phyloP scores from a whole-genome alignment of 2,329 filamentous ascomycete genomes.

The Coniella vitis region DNA sequence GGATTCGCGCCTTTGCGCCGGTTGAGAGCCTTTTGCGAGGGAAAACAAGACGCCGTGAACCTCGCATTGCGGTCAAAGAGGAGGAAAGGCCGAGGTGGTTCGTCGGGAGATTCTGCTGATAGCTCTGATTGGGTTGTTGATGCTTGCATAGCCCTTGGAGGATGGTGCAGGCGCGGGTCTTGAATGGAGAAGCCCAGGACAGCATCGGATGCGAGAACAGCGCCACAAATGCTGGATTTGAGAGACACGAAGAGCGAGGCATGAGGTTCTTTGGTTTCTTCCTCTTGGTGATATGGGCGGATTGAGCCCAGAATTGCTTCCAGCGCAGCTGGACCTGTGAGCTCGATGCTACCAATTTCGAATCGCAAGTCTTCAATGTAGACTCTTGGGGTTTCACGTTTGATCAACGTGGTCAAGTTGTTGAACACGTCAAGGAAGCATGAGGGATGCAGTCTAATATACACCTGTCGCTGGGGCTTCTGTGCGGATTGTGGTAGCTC shows the following conservation, averaged over 20 bases:
- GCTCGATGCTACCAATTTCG: conserved; percentile 54
- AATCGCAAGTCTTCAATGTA: conserved; percentile 63
- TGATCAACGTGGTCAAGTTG: conserved; percentile 50
- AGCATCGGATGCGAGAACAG: conserved; percentile 61
- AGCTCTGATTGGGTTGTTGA: not conserved
- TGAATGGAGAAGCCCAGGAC: conserved; percentile 65
- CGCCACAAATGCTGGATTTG: conserved; percentile 57
- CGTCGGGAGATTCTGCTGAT: conserved; percentile 37
- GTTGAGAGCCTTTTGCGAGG: conserved; percentile 77
- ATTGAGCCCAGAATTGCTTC: conserved; percentile 69
- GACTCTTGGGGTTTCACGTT: conserved; percentile 54
- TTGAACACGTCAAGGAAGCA: conserved; percentile 66
- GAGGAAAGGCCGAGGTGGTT: conserved; percentile 29
- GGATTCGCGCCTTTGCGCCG: conserved; percentile 59
- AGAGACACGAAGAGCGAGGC: conserved; percentile 45
- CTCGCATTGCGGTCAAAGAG: conserved; percentile 66
- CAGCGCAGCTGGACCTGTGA: conserved; percentile 64
- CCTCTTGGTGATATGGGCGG: conserved; percentile 37
- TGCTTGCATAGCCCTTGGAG: conserved; percentile 51
- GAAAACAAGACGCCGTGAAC: conserved; percentile 55
- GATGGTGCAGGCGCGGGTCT: conserved; percentile 76
- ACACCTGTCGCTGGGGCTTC: conserved; percentile 37
- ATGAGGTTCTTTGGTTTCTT: conserved; percentile 32
- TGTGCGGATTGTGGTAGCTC: conserved; percentile 10
- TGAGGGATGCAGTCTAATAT: conserved; percentile 76